Conservation (phyloP, 352 stramenopile genomes). For the Globisporangium orthogonon region DNA sequence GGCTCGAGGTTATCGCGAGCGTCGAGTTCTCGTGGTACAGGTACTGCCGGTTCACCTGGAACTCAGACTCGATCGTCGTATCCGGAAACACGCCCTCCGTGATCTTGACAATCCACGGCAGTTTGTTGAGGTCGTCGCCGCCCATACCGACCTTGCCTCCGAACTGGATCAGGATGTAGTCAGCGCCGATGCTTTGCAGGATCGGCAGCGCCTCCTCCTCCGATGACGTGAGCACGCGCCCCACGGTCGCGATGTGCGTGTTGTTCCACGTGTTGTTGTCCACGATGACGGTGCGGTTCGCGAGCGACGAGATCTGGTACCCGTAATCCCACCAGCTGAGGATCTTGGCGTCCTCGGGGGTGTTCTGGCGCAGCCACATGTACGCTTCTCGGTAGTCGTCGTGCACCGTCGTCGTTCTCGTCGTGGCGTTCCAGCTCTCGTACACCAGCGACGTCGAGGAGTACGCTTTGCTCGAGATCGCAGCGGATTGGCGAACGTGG, state of each 20-base stretch:
- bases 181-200: slow-evolving; percentile 63
- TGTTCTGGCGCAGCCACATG: slow-evolving; percentile 75
- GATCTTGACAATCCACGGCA: slow-evolving; percentile 92
- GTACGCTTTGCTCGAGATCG: slow-evolving; percentile 64
- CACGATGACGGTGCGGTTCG: slow-evolving; percentile 84
- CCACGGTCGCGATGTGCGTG: slow-evolving; percentile 94
- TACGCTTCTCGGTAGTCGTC: slow-evolving; percentile 85
- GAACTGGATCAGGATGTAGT: slow-evolving; percentile 80
- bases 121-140: slow-evolving; percentile 92
- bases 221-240: slow-evolving; percentile 62
- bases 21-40: slow-evolving; percentile 68
- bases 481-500: slow-evolving; percentile 52
- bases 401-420: slow-evolving; percentile 29
- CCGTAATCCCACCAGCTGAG: slow-evolving; percentile 87
- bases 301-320: slow-evolving; percentile 77
- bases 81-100: slow-evolving; percentile 80
- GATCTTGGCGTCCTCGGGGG: slow-evolving; percentile 54
- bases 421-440: slow-evolving; percentile 48
- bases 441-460: slow-evolving; percentile 78
- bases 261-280: slow-evolving; percentile 98
- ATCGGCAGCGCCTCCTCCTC: slow-evolving; percentile 72
- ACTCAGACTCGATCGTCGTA: slow-evolving; percentile 81
- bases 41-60: slow-evolving; percentile 62
- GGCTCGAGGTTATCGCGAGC: slow-evolving; percentile 73
- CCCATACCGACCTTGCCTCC: slow-evolving; percentile 57